Conservation (phyloP, 257 asterid genomes). For the Solanum arcanum region DNA sequence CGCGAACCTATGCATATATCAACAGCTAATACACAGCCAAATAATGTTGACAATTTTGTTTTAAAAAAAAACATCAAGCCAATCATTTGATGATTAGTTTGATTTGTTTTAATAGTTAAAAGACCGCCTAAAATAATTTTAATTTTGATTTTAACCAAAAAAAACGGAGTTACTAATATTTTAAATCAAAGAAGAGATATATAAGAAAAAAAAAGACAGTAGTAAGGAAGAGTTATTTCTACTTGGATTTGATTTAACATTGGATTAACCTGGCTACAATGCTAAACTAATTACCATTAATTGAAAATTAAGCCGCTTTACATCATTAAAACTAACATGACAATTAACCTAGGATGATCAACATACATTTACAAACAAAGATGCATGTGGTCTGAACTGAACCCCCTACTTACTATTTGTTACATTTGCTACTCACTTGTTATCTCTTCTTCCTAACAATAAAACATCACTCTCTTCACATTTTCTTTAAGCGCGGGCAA, state of each 20-base stretch:
- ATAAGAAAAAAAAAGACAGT: not conserved
- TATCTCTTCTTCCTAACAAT: slow-evolving; percentile 31
- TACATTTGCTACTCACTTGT: not conserved
- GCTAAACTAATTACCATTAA: not conserved
- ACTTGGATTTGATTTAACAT: not conserved
- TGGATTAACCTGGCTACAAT: not conserved
- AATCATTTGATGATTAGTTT: not conserved
- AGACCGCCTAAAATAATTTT: not conserved
- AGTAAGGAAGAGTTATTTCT: not conserved
- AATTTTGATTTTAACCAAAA: not conserved
- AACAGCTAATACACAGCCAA: too few species aligned
- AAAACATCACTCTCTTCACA: slow-evolving; percentile 96
- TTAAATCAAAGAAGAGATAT: not conserved
- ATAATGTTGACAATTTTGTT: too few species aligned
- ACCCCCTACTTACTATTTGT: slow-evolving; percentile 10
- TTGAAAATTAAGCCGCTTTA: slow-evolving; percentile 16
- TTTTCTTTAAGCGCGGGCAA: slow-evolving; percentile 89
- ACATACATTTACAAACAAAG: slow-evolving; percentile 30
- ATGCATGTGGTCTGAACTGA: not conserved
- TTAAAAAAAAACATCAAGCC: too few species aligned
- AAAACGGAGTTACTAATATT: not conserved
- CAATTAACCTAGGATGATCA: not conserved
- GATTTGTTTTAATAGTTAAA: too few species aligned
- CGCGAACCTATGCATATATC: not conserved
- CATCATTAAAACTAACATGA: slow-evolving; percentile 7